Evolutionary conservation across 1,284 basidiomycete genomes (phyloP).

Genomic region (Moesziomyces aphidis): DNA sequence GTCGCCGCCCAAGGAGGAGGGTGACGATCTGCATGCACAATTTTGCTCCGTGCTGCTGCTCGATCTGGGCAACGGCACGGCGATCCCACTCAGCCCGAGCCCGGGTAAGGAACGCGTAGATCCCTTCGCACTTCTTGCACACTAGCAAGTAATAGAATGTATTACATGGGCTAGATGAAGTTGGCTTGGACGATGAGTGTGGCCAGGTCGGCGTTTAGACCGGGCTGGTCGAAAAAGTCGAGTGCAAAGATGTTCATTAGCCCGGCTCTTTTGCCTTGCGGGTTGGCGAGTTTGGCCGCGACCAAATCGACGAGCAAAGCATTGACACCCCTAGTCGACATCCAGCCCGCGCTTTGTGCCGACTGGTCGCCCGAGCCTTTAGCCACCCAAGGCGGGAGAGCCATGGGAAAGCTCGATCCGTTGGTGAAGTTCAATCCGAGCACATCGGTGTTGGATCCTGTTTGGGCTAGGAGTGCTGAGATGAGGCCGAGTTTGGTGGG

Average conservation of each 20-base stretch:
- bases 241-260: constrained; percentile 45
- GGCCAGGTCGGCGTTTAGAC: constrained; percentile 24
- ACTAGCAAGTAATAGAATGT: constrained; percentile 3
- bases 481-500: constrained; percentile 41
- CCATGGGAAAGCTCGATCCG: constrained; percentile 40
- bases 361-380: constrained; percentile 37
- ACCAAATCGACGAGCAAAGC: constrained; percentile 29
- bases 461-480: constrained; percentile 9
- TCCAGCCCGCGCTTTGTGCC: constrained; percentile 10
- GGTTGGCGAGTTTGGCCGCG: constrained; percentile 7
- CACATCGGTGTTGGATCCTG: constrained; percentile 11
- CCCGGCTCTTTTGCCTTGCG: constrained; percentile 1
- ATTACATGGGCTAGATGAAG: constrained; percentile 33
- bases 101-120: constrained; percentile 2
- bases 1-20: not conserved
- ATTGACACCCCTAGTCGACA: constrained; percentile 32
- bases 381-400: constrained; percentile 45
- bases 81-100: constrained; percentile 27
- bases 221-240: constrained; percentile 53
- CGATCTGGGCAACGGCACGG: constrained; percentile 32
- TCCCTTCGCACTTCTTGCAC: constrained; percentile 16
- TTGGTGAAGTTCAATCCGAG: constrained; percentile 46
- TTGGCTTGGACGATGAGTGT: constrained; percentile 50
- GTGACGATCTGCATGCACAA: constrained; percentile 26
- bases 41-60: constrained; percentile 31